Evolutionary conservation across 371 early-diverging fungal species (phyloP), one percentile per base, ranked within the genome.

Genomic region (Basidiobolus heterosporus): DNA sequence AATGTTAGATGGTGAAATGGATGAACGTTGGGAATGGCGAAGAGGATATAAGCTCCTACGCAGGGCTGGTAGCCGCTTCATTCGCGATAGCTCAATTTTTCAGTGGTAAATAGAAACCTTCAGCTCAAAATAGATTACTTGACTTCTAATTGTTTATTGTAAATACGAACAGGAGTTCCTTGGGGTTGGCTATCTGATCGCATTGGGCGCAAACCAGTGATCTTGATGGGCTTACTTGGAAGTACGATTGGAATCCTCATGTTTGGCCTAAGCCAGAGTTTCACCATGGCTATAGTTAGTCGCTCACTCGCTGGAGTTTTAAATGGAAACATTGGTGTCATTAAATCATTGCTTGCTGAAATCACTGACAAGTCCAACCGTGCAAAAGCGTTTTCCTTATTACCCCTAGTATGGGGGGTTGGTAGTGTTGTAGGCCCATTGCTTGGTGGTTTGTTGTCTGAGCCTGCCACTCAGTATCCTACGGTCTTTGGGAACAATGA

Each of bases 301-400:
- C 72, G 88, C 3, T 58, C 67, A 11, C 43, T 78, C 23, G 78
- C 80, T 52, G 93, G 93, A 5, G 46, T 85, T 15, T 53, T 91
- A 38, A 86, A 84, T 56, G 79, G 75, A 13, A 93, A 89, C 50
- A 67, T 82, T n/a, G 83, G 82, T 6, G 85, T 88, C 1, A 66
- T 82, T 20, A 90, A 90, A 58, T 78, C 81, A n/a, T 79, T 88
- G 62, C 61, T 90, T 19, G 85, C 83, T 3, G 94, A 93, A 56
- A 64, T 89, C 43, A 82, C 87, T 3, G 84, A 88, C 51, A 56
- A 67, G 7, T 75, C 84, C 0, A 91, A 88, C 19, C 37, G 20
- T 23, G 46, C 46, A 16, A 21, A 19, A 8, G 46, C 46, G 11
- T 46, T 46, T 35, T 24, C 46, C 2, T 19, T 46, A n/a, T 7